These are phyloP conservation scores for Sporodiniella umbellata DNA, from an alignment of 371 early-diverging fungal species.

Conservation along the genomic window DNA sequence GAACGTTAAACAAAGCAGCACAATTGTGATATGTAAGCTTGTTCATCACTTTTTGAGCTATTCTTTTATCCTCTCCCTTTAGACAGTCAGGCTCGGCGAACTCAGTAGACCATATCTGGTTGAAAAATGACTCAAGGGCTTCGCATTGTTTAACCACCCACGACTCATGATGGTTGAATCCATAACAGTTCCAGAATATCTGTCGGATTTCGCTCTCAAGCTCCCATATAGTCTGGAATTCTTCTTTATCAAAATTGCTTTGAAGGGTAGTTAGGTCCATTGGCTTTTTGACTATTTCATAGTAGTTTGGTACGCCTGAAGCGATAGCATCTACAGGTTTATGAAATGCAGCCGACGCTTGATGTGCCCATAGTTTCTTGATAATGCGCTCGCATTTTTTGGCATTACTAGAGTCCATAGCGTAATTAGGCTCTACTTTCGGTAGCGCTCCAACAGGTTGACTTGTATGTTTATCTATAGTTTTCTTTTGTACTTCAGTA, in stretches of 20 bases:
- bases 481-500: not conserved
- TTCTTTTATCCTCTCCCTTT: slow-evolving; percentile 32
- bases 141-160: slow-evolving; percentile 42
- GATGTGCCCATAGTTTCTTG: slow-evolving; percentile 34
- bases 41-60: slow-evolving; percentile 35
- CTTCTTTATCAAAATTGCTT: slow-evolving; percentile 61
- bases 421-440: slow-evolving; percentile 15
- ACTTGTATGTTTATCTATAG: slow-evolving; percentile 6
- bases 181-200: slow-evolving; percentile 86
- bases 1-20: slow-evolving; percentile 64
- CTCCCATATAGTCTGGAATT: slow-evolving; percentile 43
- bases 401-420: slow-evolving; percentile 36
- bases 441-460: not conserved
- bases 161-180: slow-evolving; percentile 81
- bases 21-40: slow-evolving; percentile 38
- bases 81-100: slow-evolving; percentile 35
- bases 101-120: slow-evolving; percentile 40
- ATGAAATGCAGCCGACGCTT: slow-evolving; percentile 35
- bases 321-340: slow-evolving; percentile 79
- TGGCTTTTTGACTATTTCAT: slow-evolving; percentile 85
- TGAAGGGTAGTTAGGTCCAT: slow-evolving; percentile 95
- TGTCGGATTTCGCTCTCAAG: slow-evolving; percentile 61
- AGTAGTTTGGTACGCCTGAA: slow-evolving; percentile 89
- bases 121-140: slow-evolving; percentile 35
- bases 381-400: slow-evolving; percentile 35